phyloP scores from a whole-genome alignment of 208 protist species.

The Acanthamoeba lenticulata region DNA sequence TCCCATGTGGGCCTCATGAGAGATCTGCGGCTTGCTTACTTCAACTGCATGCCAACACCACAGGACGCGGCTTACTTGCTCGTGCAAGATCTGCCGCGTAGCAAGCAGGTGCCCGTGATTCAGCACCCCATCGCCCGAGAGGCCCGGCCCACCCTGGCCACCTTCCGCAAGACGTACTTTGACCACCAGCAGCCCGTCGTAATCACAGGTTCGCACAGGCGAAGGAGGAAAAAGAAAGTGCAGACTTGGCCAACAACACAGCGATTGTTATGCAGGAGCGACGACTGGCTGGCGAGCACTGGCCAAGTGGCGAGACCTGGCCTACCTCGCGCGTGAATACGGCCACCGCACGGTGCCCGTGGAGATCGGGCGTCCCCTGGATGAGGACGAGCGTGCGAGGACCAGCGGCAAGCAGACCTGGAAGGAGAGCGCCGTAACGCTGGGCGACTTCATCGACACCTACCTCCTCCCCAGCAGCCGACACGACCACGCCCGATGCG shows the following conservation, averaged over 20 bases:
- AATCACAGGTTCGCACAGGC: not conserved
- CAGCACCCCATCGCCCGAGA: not conserved
- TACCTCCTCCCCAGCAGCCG: constrained; percentile 63
- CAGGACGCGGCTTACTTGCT: not conserved
- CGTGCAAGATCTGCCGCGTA: not conserved
- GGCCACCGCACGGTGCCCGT: constrained; percentile 68
- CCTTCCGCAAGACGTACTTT: not conserved
- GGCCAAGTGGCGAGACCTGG: constrained; percentile 70
- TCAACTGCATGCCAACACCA: not conserved
- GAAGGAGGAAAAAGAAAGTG: too few relatives aligned
- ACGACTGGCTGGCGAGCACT: constrained; percentile 51
- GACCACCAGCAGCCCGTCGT: not conserved
- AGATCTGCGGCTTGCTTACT: not conserved
- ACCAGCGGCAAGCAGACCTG: not conserved
- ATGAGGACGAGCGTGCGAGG: constrained; percentile 37
- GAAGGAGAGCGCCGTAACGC: constrained; percentile 64
- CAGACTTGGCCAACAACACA: not conserved
- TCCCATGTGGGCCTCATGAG: too few relatives aligned
- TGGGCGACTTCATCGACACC: constrained; percentile 59
- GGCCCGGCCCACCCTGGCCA: not conserved
- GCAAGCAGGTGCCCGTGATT: not conserved
- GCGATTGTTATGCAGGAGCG: not conserved
- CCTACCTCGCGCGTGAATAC: constrained; percentile 25
- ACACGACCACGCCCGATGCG: not conserved
- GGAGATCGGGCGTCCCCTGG: constrained; percentile 62